Percentiles rank a stretch among this genome's conserved stretches.
phyloP scores from a whole-genome alignment of 805 yeast genomes.

The Candida sanyiensis region DNA sequence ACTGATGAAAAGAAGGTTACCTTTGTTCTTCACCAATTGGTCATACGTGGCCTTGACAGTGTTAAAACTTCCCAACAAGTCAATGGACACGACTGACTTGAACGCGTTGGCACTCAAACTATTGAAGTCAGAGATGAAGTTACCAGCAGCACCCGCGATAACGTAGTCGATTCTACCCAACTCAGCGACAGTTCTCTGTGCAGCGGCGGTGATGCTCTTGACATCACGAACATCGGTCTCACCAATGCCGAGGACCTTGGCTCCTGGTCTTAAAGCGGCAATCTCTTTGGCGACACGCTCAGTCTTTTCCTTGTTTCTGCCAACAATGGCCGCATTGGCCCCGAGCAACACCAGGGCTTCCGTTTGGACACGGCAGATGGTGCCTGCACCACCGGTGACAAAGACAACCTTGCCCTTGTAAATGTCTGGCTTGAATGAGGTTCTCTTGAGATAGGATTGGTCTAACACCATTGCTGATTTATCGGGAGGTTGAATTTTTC shows the following conservation, averaged over 20 bases:
- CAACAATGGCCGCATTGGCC: constrained; percentile 80
- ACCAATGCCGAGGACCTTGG: constrained; percentile 66
- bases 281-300: constrained; percentile 63
- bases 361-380: constrained; percentile 87
- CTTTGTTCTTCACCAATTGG: constrained; percentile 59
- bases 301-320: constrained; percentile 68
- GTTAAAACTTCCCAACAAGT: constrained; percentile 82
- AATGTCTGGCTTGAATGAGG: constrained; percentile 50
- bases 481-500: too few species aligned
- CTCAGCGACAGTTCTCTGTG: constrained; percentile 51
- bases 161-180: constrained; percentile 82
- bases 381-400: constrained; percentile 94
- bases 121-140: constrained; percentile 76
- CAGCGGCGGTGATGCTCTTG: constrained; percentile 56
- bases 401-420: constrained; percentile 83
- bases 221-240: constrained; percentile 75
- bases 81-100: constrained; percentile 81
- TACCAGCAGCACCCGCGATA: constrained; percentile 96
- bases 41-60: constrained; percentile 78
- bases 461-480: constrained; percentile 16
- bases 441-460: constrained; percentile 23
- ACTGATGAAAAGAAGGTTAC: constrained; percentile 70
- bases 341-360: constrained; percentile 82
- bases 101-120: constrained; percentile 81
- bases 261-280: constrained; percentile 46